Evolutionary conservation across 208 protist species (phyloP), one percentile per base, ranked within the genome.

Genomic region (Tritrichomonas musculus): DNA sequence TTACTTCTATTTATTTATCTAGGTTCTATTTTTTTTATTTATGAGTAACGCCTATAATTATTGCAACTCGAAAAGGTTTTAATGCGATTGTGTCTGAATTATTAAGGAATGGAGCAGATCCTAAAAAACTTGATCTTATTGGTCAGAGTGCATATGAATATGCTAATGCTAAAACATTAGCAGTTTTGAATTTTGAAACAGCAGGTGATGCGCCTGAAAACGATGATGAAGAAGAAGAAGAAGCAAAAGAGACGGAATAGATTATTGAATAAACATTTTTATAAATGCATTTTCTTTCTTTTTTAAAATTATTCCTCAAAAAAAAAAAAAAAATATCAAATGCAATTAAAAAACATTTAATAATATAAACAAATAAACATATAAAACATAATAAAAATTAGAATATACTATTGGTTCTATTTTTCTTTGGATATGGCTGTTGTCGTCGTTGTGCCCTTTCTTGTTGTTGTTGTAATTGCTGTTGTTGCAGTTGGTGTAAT

Each of bases 81-180:
- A 88, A 88, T 88, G 77, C 47, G 22, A 88, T 88, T 88, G 77
- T 88, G 53, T 13, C 77, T 57, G 47, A 57, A 44, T 47, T 88
- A 39, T 33, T 88, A 27, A 25, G 77, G 13, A 47, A 41, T 17
- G 77, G 77, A 0, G 77, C 77, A 22, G 47, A 88, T 88, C 77
- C 77, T 39, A 49, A 88, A 20, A 49, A 44, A 33, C 22, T 53
- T 53, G 77, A 88, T 88, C 22, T 88, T 11, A 20, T 88, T 39
- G 77, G 77, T 33, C 77, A 88, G 36, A 88, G 47, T 9, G 77
- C 77, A 14, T 47, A 33, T 39, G 77, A 53, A 39, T 88, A 88
- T 57, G 77, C 77, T 20, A 88, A 88, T 57, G n/a, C 41, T 30
- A 88, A 88, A 49, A 88, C 77, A 57, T 33, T n/a, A 20, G 77